Percentiles rank a stretch among this genome's conserved stretches.
Conservation (phyloP, 345 rosid species). For the Kernera saxatilis region DNA sequence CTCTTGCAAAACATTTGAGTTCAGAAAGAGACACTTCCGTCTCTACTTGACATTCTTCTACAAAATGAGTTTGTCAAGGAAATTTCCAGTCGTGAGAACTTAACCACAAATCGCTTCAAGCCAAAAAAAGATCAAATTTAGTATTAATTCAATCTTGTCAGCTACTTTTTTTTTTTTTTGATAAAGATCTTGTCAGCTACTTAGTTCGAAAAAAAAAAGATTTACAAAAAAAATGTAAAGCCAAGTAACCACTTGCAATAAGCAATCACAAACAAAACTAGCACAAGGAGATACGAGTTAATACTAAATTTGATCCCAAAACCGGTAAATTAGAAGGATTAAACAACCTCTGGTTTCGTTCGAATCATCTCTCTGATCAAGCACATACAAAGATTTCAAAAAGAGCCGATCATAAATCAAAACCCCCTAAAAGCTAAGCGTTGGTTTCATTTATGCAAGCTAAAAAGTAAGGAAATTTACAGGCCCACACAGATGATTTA, state of each 20-base stretch:
- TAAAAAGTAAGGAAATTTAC: too few species aligned
- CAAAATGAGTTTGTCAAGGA: neutral
- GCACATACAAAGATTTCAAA: neutral
- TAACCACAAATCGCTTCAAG: neutral
- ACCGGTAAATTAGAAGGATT: neutral
- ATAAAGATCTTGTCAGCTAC: too few species aligned
- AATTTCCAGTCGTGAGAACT: neutral
- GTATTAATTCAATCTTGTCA: neutral
- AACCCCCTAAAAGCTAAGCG: too few species aligned
- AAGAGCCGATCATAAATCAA: too few species aligned
- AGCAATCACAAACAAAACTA: neutral
- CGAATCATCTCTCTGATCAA: too few species aligned
- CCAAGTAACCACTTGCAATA: neutral
- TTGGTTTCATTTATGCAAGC: too few species aligned
- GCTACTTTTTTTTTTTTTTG: too few species aligned
- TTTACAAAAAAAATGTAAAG: neutral
- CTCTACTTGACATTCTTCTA: neutral
- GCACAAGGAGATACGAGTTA: neutral
- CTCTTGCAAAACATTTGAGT: neutral
- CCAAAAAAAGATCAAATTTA: neutral
- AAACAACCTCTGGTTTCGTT: neutral
- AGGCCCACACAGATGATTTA: too few species aligned
- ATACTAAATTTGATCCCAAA: too few species aligned
- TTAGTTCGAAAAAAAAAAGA: neutral
- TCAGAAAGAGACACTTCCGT: neutral